Evolutionary conservation across 805 yeast species (phyloP).

Genomic region (Cyberlindnera subsufficiens): DNA sequence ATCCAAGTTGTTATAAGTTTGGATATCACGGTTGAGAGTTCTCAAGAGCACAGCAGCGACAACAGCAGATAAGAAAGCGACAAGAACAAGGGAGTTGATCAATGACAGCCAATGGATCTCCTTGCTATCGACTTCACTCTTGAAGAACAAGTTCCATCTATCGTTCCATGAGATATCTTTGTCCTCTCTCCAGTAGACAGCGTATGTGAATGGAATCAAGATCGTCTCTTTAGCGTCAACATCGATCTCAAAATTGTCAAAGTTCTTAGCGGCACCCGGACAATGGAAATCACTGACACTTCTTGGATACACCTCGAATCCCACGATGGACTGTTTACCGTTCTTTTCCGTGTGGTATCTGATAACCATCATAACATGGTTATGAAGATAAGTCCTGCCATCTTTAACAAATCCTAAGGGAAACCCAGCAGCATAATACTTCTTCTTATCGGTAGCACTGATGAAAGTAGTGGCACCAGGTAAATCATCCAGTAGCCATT

Average conservation of each 20-base stretch:
- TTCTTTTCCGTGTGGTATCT: slow-evolving; percentile 55
- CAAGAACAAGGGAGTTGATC: slow-evolving; percentile 63
- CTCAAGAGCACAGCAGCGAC: slow-evolving; percentile 60
- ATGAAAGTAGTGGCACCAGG: slow-evolving; percentile 87
- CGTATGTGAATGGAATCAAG: slow-evolving; percentile 70
- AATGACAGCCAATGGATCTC: slow-evolving; percentile 76
- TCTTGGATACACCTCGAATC: slow-evolving; percentile 85
- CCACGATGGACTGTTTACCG: slow-evolving; percentile 59
- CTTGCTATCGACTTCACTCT: slow-evolving; percentile 42
- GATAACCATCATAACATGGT: slow-evolving; percentile 76
- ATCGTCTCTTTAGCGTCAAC: slow-evolving; percentile 33
- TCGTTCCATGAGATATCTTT: slow-evolving; percentile 53
- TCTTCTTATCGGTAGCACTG: slow-evolving; percentile 47
- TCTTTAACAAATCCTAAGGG: slow-evolving; percentile 68
- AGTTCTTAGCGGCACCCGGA: slow-evolving; percentile 66
- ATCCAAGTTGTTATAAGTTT: slow-evolving; percentile 27
- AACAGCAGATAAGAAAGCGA: slow-evolving; percentile 51
- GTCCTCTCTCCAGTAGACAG: slow-evolving; percentile 88
- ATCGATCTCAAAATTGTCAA: slow-evolving; percentile 48
- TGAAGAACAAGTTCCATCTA: slow-evolving; percentile 70
- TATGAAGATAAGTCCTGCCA: slow-evolving; percentile 60
- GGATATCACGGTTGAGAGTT: slow-evolving; percentile 47
- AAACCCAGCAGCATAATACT: slow-evolving; percentile 82
- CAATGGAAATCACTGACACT: slow-evolving; percentile 64
- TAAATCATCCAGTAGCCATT: slow-evolving; percentile 78